These are phyloP conservation scores for Daldinia concentrica DNA, from an alignment of 495 filamentous ascomycete genomes.

Conservation along the genomic window DNA sequence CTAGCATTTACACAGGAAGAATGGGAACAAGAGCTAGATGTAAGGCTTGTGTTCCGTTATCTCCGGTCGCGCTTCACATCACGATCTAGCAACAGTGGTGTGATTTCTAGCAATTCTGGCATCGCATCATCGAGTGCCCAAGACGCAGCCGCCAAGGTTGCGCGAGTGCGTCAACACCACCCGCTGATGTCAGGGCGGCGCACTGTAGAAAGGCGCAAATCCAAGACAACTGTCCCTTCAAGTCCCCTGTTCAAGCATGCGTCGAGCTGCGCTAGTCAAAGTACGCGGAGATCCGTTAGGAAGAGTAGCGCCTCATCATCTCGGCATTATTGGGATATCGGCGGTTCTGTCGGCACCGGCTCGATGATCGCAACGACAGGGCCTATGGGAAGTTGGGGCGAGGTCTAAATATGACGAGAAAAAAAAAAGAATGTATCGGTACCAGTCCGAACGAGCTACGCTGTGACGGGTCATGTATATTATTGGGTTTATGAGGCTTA, in stretches of 20 bases:
- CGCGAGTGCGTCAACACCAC: conserved; percentile 84
- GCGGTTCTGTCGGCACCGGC: conserved; percentile 76
- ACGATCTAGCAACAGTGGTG: conserved; percentile 36
- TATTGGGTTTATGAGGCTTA: conserved; percentile 24
- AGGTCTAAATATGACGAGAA: conserved; percentile 55
- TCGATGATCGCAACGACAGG: conserved; percentile 72
- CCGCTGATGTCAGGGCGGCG: conserved; percentile 73
- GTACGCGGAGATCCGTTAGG: conserved; percentile 69
- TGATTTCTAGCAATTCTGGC: conserved; percentile 49
- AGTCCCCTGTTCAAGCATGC: conserved; percentile 62
- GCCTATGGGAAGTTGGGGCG: conserved; percentile 77
- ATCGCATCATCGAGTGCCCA: conserved; percentile 63
- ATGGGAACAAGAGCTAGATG: conserved; percentile 88
- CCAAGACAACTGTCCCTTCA: conserved; percentile 60
- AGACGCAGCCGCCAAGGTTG: conserved; percentile 78
- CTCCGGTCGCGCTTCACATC: conserved; percentile 77
- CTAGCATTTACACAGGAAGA: conserved; percentile 69
- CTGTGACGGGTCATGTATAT: conserved; percentile 19
- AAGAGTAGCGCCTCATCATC: conserved; percentile 68
- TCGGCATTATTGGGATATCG: conserved; percentile 83
- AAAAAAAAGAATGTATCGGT: not conserved
- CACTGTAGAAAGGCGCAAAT: conserved; percentile 60
- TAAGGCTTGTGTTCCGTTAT: conserved; percentile 88
- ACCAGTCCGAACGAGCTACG: conserved; percentile 28
- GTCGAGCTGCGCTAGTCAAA: conserved; percentile 82